These are phyloP conservation scores for Dryadomyces sulphureus DNA, from an alignment of 2,329 filamentous ascomycete species.

Conservation along the genomic window DNA sequence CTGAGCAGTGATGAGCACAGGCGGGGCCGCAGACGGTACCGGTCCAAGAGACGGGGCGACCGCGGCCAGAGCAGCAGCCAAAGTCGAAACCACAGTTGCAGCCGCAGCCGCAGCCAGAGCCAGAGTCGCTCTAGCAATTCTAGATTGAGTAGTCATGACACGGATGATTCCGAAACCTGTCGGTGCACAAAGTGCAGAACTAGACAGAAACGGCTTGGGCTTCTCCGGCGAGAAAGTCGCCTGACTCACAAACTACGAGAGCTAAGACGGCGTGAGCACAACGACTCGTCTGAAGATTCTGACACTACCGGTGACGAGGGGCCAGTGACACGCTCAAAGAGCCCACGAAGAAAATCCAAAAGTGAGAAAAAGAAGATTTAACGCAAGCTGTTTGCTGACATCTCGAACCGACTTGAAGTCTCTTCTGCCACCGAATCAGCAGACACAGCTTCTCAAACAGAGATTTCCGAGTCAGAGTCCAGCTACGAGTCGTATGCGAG, in stretches of 20 bases:
- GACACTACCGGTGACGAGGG: background rate
- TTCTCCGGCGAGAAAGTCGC: background rate
- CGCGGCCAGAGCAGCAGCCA: background rate
- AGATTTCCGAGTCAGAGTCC: background rate
- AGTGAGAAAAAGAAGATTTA: background rate
- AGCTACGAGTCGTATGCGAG: slow-evolving; percentile 1
- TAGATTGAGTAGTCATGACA: background rate
- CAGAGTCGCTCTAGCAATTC: background rate
- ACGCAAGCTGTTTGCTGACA: background rate
- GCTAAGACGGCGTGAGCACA: background rate
- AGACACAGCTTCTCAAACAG: background rate
- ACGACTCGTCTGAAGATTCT: background rate
- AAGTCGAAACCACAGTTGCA: background rate
- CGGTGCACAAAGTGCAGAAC: slow-evolving; percentile 10
- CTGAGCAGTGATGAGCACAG: background rate
- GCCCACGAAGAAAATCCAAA: background rate
- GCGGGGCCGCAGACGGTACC: background rate
- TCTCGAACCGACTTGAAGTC: background rate
- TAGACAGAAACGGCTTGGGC: background rate
- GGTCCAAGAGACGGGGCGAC: background rate
- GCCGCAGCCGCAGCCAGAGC: background rate
- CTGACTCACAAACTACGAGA: background rate
- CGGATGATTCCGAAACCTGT: background rate
- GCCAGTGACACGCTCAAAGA: background rate
- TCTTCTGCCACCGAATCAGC: background rate